Evolutionary conservation across 805 yeast species (phyloP).

Genomic region (Candida mattraensis): DNA sequence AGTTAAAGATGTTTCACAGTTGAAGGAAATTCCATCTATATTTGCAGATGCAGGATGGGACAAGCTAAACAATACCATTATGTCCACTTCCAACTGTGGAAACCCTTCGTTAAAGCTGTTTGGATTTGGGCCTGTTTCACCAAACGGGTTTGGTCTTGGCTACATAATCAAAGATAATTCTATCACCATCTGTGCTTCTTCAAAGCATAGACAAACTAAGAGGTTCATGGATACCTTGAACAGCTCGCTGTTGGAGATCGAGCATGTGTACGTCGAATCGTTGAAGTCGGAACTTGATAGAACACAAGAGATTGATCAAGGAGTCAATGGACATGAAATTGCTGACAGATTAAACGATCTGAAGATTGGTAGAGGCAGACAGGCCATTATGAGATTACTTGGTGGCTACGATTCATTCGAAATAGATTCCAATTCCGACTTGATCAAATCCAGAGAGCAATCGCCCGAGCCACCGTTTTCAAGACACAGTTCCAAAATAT

Average conservation of each 20-base stretch:
- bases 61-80: constrained; percentile 71
- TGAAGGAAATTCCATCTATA: constrained; percentile 60
- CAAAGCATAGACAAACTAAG: constrained; percentile 85
- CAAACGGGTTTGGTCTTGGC: constrained; percentile 92
- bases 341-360: constrained; percentile 21
- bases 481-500: constrained; percentile 24
- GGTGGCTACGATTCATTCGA: constrained; percentile 92
- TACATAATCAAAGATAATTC: constrained; percentile 82
- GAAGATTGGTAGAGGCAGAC: constrained; percentile 19
- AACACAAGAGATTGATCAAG: constrained; percentile 2
- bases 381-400: constrained; percentile 41
- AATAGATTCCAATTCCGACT: constrained; percentile 53
- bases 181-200: constrained; percentile 76
- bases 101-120: constrained; percentile 83
- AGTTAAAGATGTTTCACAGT: constrained; percentile 22
- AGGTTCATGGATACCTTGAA: constrained; percentile 71
- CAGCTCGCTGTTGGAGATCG: constrained; percentile 60
- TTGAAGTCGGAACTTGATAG: constrained; percentile 14
- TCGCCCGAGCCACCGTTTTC: constrained; percentile 51
- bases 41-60: constrained; percentile 91
- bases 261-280: constrained; percentile 44
- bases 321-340: constrained; percentile 18
- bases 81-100: constrained; percentile 89
- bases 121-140: constrained; percentile 89
- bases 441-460: constrained; percentile 55